Evolutionary conservation across 331 rosid species (phyloP), one percentile per base, ranked within the genome.

Genomic region (Quercus tomentella): DNA sequence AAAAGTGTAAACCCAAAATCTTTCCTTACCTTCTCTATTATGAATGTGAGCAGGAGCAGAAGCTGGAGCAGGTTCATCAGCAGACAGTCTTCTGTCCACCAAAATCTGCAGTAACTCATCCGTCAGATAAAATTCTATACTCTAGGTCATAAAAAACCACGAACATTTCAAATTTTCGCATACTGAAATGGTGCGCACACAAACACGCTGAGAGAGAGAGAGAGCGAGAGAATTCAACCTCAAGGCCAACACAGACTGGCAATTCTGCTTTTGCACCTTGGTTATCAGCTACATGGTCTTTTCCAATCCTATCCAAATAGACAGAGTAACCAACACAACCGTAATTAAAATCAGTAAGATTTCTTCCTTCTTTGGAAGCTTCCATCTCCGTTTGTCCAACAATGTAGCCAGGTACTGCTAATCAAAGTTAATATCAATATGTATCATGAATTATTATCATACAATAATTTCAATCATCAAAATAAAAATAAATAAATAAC

Each of bases 331-430:
- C 76, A 8, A 72, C 58, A 72, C 76, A 72, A 45, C 41, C 58
- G 28, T 72, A 52, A 25, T 18, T 72, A 43, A 72, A 72, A 51
- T 72, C 15, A 68, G 54, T 56, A 76, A 87, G 88, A 76, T 78
- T 87, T 58, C 92, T 89, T 72, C 91, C 99, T 58, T 91, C 88
- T 88, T 90, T 95, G 3, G 92, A 83, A 72, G 94, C 94, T 82
- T 90, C 92, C 85, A 87, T 78, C 83, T 95, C 97, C 7, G 91
- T 86, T 89, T 89, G 90, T 63, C 97, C 94, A 80, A 89, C 91
- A 25, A 89, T 73, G 73, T 88, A 86, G 74, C 87, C 87, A 51
- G 98, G 97, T 5, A 89, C 98, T 93, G 91, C 72, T 76, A 26
- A 81, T 31, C 41, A 65, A 18, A 65, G 45, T 16, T 14, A 6